Evolutionary conservation across 169 alveolate species (phyloP).

Genomic region (Plasmodium gonderi): DNA sequence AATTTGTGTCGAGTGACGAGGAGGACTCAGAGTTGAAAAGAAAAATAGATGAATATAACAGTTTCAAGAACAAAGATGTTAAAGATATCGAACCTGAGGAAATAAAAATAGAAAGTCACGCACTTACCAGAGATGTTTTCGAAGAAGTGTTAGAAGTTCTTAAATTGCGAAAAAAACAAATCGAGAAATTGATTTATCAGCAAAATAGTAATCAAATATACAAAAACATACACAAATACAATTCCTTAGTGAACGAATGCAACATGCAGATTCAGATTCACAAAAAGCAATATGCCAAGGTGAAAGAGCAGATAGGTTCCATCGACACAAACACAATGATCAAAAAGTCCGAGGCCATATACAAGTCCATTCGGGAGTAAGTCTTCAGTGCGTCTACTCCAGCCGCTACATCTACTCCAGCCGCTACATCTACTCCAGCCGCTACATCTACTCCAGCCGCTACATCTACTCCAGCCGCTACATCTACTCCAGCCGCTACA

Average conservation of each 20-base stretch:
- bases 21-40: constrained; percentile 38
- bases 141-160: neutral
- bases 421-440: too few relatives aligned
- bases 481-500: too few relatives aligned
- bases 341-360: constrained; percentile 52
- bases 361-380: constrained; percentile 67
- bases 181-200: constrained; percentile 13
- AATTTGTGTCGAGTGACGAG: constrained; percentile 37
- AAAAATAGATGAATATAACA: constrained; percentile 16
- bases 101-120: neutral
- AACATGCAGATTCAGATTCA: neutral
- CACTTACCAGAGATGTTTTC: neutral
- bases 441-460: too few relatives aligned
- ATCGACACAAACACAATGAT: constrained; percentile 16
- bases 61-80: constrained; percentile 1
- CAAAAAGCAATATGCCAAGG: constrained; percentile 3
- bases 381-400: neutral
- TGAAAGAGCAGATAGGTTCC: neutral
- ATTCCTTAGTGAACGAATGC: constrained; percentile 10
- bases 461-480: too few relatives aligned
- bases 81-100: constrained; percentile 24
- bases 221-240: constrained; percentile 49
- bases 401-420: too few relatives aligned
- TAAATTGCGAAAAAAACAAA: constrained; percentile 5
- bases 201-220: constrained; percentile 42